phyloP scores from a whole-genome alignment of 352 stramenopile genomes.

The Globisporangium paroecandrum region DNA sequence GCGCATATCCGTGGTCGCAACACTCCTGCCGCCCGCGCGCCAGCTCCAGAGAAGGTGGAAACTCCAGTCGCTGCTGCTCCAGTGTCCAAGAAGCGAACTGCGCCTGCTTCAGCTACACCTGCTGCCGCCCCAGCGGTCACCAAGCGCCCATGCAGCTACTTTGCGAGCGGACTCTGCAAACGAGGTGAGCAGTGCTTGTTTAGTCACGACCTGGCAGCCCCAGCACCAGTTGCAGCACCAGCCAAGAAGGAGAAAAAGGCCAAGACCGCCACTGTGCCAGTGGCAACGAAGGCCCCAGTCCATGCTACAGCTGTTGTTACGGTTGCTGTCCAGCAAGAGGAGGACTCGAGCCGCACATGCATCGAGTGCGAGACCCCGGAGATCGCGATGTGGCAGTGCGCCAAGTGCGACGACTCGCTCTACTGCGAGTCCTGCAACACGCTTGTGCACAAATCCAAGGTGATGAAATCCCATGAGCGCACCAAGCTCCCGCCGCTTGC shows the following conservation, averaged over 20 bases:
- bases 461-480: conserved; percentile 60
- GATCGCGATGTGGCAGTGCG: conserved; percentile 46
- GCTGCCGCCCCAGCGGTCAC: conserved; percentile 7
- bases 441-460: conserved; percentile 52
- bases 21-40: conserved; percentile 12
- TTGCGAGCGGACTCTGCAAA: conserved; percentile 43
- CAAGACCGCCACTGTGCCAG: conserved; percentile 9
- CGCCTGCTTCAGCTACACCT: not conserved
- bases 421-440: conserved; percentile 67
- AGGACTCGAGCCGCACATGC: conserved; percentile 37
- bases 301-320: not conserved
- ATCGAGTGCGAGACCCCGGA: conserved; percentile 58
- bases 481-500: conserved; percentile 28
- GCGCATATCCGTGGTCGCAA: conserved; percentile 43
- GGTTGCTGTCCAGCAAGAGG: not conserved
- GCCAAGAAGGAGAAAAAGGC: conserved; percentile 11
- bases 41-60: conserved; percentile 1
- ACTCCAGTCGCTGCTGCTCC: conserved; percentile 10
- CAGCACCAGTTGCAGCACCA: not conserved
- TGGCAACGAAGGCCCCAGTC: conserved; percentile 5
- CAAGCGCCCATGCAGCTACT: conserved; percentile 43
- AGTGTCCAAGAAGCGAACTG: conserved; percentile 5
- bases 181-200: conserved; percentile 53
- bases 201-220: conserved; percentile 27
- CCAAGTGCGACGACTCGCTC: conserved; percentile 49